Evolutionary conservation across 179 eudicot species (phyloP).

Genomic region (Gypsophila paniculata): DNA sequence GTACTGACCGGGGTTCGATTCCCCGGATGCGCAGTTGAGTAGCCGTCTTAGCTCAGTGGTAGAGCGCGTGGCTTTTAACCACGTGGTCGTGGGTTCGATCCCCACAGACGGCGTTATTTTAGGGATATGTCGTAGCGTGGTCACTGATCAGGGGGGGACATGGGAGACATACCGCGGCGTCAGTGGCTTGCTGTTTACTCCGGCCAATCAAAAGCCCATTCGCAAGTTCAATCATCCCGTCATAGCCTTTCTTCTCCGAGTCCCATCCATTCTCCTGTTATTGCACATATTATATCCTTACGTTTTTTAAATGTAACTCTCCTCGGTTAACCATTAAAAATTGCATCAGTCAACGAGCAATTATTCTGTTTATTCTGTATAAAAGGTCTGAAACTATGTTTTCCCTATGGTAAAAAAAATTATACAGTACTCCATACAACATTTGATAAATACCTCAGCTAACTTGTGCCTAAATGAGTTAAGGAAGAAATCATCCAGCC

Average conservation of each 20-base stretch:
- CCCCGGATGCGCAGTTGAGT: constrained; percentile 13
- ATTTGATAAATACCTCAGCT: constrained; percentile 44
- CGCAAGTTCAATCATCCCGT: constrained; percentile 86
- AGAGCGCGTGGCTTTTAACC: constrained; percentile 71
- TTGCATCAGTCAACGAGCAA: no score
- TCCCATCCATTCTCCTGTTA: constrained; percentile 86
- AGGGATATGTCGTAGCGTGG: no score
- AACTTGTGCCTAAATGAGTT: constrained; percentile 62
- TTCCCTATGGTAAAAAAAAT: no score
- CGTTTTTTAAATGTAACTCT: no score
- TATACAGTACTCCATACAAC: no score
- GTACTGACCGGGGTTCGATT: no score
- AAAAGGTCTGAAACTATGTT: no score
- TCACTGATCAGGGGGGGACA: no score
- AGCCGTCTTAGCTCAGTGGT: constrained; percentile 12
- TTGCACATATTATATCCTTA: neutral
- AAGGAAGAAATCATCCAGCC: constrained; percentile 61
- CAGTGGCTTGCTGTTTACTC: constrained; percentile 52
- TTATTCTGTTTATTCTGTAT: no score
- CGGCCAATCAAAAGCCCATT: constrained; percentile 63
- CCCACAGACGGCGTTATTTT: no score
- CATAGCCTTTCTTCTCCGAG: constrained; percentile 73
- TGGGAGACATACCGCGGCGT: constrained; percentile 70
- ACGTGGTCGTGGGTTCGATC: constrained; percentile 53
- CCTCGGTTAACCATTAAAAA: no score